Evolutionary conservation across 768 basidiomycete species (phyloP), one percentile per base, ranked within the genome.

Genomic region (Lepiota venenata): DNA sequence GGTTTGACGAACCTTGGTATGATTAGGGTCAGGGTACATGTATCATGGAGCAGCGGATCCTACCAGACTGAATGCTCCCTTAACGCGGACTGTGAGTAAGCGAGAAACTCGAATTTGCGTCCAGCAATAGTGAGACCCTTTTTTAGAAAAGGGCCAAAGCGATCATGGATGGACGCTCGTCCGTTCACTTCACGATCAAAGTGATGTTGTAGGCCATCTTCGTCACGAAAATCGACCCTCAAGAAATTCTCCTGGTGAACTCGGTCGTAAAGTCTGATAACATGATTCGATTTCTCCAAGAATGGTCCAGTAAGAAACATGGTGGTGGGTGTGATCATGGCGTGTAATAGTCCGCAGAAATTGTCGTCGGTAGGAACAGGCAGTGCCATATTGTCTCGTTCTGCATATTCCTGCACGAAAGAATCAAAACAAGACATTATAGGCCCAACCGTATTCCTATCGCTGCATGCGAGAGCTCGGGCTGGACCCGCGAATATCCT

Each of bases 71-170:
- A 68, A 56, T 83, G 81, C 46, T 83, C 79, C 57, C 82, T 85
- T 18, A 88, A 67, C 0, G 87, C 83, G 4, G 86, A 88, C 60
- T 82, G 83, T 0, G 86, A 87, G 65, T 88, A 88, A 0, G 83
- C 87, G 14, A 90, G 71, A 62, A 87, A 88, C 0, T 75, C 58
- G 60, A 87, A 88, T 11, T 63, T 61, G 37, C 80, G 72, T 1
- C 80, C 78, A 2, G 78, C 83, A 25, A 90, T 72, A 3, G 39
- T 62, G 20, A 88, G 60, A 0, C 82, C 82, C 0, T 71, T 55
- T 15, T 76, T 63, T 18, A 81, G 61, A 36, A 74, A 58, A 10
- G 69, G 63, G 0, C 79, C 78, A 8, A 84, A 71, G 39, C 83
- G 74, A 7, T 63, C 50, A 18, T 68, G 63, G 49, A 85, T 72